Conservation (phyloP, 1,139 yeast species). For the Zhuliangozyma parablackwelliae region DNA sequence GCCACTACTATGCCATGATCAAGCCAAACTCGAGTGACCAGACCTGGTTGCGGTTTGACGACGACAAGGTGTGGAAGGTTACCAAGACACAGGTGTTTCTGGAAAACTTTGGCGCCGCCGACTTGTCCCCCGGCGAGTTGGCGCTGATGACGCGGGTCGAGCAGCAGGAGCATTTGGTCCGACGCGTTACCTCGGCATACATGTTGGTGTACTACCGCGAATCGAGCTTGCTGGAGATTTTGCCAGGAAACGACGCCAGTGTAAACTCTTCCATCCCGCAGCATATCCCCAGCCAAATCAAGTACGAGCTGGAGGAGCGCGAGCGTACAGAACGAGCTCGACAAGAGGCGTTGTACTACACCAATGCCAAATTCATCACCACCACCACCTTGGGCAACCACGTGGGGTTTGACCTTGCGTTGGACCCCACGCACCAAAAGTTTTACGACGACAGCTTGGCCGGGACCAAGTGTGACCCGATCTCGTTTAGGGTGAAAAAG, state of each 20-base stretch:
- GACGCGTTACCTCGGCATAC: conserved; percentile 90
- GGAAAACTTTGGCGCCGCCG: conserved; percentile 85
- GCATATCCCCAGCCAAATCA: conserved; percentile 64
- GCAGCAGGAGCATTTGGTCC: conserved; percentile 58
- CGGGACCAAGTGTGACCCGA: conserved; percentile 48
- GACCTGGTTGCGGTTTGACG: conserved; percentile 90
- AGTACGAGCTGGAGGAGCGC: conserved; percentile 55
- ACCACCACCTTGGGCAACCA: conserved; percentile 50
- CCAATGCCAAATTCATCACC: conserved; percentile 55
- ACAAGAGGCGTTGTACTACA: conserved; percentile 77
- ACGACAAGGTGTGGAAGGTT: conserved; percentile 87
- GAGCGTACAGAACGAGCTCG: conserved; percentile 55
- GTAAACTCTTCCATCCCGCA: conserved; percentile 52
- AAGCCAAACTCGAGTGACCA: conserved; percentile 64
- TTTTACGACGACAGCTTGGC: conserved; percentile 47
- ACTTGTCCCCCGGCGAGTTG: conserved; percentile 43
- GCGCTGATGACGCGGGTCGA: conserved; percentile 52
- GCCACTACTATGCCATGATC: conserved; percentile 93
- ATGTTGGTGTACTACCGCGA: conserved; percentile 92
- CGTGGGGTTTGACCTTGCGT: conserved; percentile 75
- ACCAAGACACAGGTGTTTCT: conserved; percentile 82
- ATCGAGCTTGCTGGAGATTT: conserved; percentile 50
- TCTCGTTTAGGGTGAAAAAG: conserved; percentile 51
- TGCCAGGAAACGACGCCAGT: conserved; percentile 50
- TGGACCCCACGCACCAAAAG: conserved; percentile 46